Conservation (phyloP, 2,329 filamentous ascomycete species). For the Xylaria sp. region DNA sequence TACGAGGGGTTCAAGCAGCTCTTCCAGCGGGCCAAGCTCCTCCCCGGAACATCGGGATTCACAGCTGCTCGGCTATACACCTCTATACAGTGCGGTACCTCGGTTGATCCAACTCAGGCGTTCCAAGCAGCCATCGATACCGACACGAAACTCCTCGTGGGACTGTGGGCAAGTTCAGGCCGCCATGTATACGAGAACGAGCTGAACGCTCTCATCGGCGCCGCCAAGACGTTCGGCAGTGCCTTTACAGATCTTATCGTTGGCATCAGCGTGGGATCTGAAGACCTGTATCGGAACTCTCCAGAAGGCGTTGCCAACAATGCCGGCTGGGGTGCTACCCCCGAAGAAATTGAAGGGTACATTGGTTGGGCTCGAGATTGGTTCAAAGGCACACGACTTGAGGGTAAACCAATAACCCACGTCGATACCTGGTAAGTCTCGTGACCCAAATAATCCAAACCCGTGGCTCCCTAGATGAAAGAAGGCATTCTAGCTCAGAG, state of each 20-base stretch:
- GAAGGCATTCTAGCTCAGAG: neutral
- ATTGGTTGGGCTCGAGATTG: constrained; percentile 40
- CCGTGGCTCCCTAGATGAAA: neutral
- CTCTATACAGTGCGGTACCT: constrained; percentile 41
- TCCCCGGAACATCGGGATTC: constrained; percentile 48
- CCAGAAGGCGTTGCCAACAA: constrained; percentile 34
- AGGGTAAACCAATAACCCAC: constrained; percentile 39
- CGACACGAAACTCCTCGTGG: constrained; percentile 36
- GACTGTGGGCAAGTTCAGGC: constrained; percentile 41
- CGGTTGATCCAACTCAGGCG: constrained; percentile 38
- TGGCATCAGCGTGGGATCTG: constrained; percentile 41
- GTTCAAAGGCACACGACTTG: constrained; percentile 34
- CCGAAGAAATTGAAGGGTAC: constrained; percentile 37
- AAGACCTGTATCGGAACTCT: constrained; percentile 41
- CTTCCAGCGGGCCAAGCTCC: constrained; percentile 51
- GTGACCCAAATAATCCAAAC: neutral
- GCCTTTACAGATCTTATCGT: constrained; percentile 38
- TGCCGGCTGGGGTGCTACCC: constrained; percentile 36
- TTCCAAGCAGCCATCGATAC: constrained; percentile 41
- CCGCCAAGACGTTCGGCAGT: constrained; percentile 29
- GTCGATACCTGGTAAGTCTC: constrained; percentile 39
- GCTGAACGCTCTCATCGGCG: constrained; percentile 35
- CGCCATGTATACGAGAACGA: constrained; percentile 35
- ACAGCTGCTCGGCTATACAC: constrained; percentile 53
- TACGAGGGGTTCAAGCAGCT: constrained; percentile 51